Evolutionary conservation across 768 basidiomycete genomes (phyloP), one percentile per base, ranked within the genome.

Genomic region (Psilocybe sp.): DNA sequence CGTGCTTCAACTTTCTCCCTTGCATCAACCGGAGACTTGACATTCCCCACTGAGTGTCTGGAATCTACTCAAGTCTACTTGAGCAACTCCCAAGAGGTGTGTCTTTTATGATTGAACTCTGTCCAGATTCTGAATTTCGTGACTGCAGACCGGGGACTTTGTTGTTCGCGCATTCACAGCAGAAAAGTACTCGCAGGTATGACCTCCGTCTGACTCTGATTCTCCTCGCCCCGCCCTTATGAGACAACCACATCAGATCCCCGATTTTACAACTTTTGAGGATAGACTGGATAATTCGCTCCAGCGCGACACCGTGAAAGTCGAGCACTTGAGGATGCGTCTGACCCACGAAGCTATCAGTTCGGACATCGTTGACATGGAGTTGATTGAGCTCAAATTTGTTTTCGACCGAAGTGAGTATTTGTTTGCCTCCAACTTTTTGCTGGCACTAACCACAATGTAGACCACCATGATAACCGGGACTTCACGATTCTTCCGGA

Each of bases 301-400:
- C 8, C 89, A 93, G 64, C 79, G 91, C 19, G 90, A 93, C 54
- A 75, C 88, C 13, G 77, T 88, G 55, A 87, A 89, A 62, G 69
- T 94, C 56, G 92, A 96, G 63, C 84, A 92, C 60, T 78, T 92
- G 33, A 81, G 92, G 47, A 92, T 93, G 85, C 82, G 87, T 15
- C 69, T 92, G 11, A 71, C 84, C 1, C 87, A 91, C 46, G 92
- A 93, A 62, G 70, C 74, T 14, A 74, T 90, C 46, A 80, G 73
- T 40, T 75, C 85, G 7, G 87, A 91, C 53, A 69, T 88, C 43
- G 77, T 91, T 53, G 88, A 90, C 54, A 83, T 87, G 79, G 90
- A 92, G 60, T 74, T 92, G 31, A 85, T 90, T 51, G 89, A 92
- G 55, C 70, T 93, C 47, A 89, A 88, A 61, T 89, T 92, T 61